Conservation (phyloP, 139 green algal species). For the Micractinium sp. region DNA sequence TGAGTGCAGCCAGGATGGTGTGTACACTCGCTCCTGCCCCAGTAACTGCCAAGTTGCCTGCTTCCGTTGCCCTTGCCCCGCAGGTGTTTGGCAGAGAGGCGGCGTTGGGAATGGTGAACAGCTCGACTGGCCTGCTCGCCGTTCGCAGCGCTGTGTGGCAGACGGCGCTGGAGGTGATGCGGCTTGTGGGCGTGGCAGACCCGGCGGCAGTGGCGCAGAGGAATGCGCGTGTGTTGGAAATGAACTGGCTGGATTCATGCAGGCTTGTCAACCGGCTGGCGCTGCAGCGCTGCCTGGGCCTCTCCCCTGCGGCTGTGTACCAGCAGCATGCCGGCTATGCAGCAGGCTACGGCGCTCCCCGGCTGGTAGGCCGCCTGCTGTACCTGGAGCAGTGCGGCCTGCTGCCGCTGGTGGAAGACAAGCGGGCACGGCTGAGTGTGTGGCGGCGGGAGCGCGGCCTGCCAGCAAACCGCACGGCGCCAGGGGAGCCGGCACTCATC, state of each 20-base stretch:
- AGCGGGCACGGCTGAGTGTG: not conserved
- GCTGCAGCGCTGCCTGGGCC: conserved; percentile 6
- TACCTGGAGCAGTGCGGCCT: conserved; percentile 15
- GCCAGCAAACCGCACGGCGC: not conserved
- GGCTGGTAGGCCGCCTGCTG: not conserved
- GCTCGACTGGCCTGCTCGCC: too few relatives aligned
- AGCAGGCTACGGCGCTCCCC: too few relatives aligned
- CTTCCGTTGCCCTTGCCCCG: not conserved
- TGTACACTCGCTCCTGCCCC: not conserved
- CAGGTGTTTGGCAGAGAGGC: conserved; percentile 5
- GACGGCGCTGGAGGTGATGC: too few relatives aligned
- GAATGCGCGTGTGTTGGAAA: not conserved
- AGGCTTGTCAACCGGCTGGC: conserved; percentile 7
- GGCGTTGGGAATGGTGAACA: not conserved
- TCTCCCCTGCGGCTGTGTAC: not conserved
- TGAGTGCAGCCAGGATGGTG: not conserved
- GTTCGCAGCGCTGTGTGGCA: too few relatives aligned
- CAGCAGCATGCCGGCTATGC: not conserved
- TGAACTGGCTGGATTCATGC: not conserved
- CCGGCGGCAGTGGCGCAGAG: too few relatives aligned
- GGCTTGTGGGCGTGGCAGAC: too few relatives aligned
- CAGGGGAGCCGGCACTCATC: not conserved
- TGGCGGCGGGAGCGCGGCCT: conserved; percentile 11
- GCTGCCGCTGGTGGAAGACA: conserved; percentile 7
- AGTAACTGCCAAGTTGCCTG: too few relatives aligned